phyloP scores from a whole-genome alignment of 2,329 filamentous ascomycete genomes.

The Emericellopsis atlantica region DNA sequence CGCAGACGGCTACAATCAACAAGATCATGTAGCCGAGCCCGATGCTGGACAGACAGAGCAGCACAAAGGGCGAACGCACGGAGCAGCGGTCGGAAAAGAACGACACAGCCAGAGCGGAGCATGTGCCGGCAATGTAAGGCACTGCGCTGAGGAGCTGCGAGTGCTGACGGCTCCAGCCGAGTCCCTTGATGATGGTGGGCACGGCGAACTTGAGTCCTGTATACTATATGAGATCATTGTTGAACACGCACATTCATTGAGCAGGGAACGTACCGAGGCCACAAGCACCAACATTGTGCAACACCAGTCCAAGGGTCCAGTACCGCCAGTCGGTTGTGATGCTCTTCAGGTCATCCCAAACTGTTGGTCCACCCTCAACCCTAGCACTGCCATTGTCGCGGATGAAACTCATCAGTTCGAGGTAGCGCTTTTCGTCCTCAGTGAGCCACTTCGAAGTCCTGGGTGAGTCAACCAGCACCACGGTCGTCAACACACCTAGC shows the following conservation, averaged over 20 bases:
- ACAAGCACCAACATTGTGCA: not conserved
- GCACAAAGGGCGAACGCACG: conserved; percentile 40
- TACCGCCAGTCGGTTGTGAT: conserved; percentile 8
- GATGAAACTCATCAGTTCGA: conserved; percentile 26
- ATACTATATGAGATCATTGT: not conserved
- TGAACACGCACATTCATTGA: not conserved
- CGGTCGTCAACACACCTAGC: conserved; percentile 24
- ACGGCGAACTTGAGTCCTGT: conserved; percentile 22
- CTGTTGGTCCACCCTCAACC: conserved; percentile 2
- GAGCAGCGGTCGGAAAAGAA: conserved; percentile 41
- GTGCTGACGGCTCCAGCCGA: conserved; percentile 42
- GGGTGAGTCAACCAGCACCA: conserved; percentile 31
- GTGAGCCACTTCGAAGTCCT: conserved; percentile 21
- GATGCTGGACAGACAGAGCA: conserved; percentile 39
- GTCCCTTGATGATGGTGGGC: conserved; percentile 48
- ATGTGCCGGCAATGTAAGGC: conserved; percentile 51
- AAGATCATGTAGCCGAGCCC: conserved; percentile 41
- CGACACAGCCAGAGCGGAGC: conserved; percentile 38
- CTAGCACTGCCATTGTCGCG: conserved; percentile 8
- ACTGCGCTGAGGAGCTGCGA: conserved; percentile 55
- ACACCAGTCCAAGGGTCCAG: conserved; percentile 6
- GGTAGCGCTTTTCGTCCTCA: conserved; percentile 23
- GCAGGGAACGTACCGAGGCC: conserved; percentile 1
- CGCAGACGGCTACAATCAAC: not conserved
- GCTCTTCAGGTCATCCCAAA: conserved; percentile 6